A percentile compares a stretch with the other conserved stretches of the same genome.
These are phyloP conservation scores for Thielaviopsis musarum DNA, from an alignment of 2,329 filamentous ascomycete species.

Conservation along the genomic window DNA sequence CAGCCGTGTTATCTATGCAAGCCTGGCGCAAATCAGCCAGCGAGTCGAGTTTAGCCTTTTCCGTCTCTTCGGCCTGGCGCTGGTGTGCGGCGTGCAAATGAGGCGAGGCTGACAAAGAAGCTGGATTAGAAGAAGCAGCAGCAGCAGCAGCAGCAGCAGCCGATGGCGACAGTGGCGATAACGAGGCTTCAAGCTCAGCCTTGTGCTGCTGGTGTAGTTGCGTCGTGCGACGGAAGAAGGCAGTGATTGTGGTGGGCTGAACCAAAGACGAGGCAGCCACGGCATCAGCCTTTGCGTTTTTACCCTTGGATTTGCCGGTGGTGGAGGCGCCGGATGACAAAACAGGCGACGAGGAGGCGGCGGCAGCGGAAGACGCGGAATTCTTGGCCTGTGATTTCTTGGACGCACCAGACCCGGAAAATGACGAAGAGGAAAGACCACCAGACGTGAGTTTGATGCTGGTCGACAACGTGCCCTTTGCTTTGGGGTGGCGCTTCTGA, in stretches of 20 bases:
- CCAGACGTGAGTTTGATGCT: slow-evolving; percentile 1
- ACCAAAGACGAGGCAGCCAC: not conserved
- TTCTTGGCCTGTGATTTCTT: not conserved
- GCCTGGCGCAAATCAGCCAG: slow-evolving; percentile 7
- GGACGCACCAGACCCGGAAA: not conserved
- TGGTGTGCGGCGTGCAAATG: not conserved
- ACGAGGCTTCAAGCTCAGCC: slow-evolving; percentile 2
- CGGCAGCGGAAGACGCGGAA: not conserved
- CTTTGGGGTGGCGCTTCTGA: slow-evolving; percentile 1
- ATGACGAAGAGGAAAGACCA: too few species aligned
- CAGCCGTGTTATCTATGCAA: not conserved
- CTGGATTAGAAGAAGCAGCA: not conserved
- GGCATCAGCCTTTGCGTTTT: not conserved
- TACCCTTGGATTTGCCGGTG: slow-evolving; percentile 1
- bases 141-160: too few species aligned
- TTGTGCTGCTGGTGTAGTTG: slow-evolving; percentile 7
- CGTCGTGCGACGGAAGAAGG: slow-evolving; percentile 9
- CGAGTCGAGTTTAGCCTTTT: slow-evolving; percentile 15
- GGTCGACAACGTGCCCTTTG: slow-evolving; percentile 1
- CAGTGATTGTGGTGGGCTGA: slow-evolving; percentile 2
- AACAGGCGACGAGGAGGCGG: not conserved
- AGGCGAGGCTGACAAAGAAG: not conserved
- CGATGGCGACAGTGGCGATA: not conserved
- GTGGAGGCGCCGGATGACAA: too few species aligned
- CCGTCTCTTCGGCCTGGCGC: slow-evolving; percentile 2